Evolutionary conservation across 345 rosid species (phyloP), one percentile per base, ranked within the genome.

Genomic region (Psidium guajava): DNA sequence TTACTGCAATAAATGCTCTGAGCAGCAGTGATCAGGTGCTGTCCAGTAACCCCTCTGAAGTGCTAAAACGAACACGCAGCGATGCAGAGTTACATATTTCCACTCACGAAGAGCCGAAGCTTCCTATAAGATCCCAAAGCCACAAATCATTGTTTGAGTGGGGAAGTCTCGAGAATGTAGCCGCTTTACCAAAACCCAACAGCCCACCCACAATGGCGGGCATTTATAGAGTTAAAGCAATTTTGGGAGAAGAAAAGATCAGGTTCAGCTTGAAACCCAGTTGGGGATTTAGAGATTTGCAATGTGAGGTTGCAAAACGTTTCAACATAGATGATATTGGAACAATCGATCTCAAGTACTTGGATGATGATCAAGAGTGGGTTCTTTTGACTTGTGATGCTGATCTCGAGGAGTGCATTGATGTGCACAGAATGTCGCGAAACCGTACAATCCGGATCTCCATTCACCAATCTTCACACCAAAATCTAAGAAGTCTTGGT

Each of bases 331-430:
- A 90, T 24, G 91, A 92, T 86, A 54, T 88, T 28, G 87, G 86
- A 88, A 85, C 82, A 83, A 85, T 94, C 32, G 88, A 91, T 85
- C 93, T 94, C 75, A 92, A 93, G 89, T 94, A 93, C 86, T 83
- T 94, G 87, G 97, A 94, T 64, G 95, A 93, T 87, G 97, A 94
- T 87, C 42, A 36, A 22, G 97, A 94, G 83, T 94, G 94, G 95
- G 95, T 94, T 56, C 94, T 93, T 83, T 89, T 93, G 91, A 93
- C 94, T 36, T 93, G 97, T 74, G 94, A 94, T 84, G 93, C 91
- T 0, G 97, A 94, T 87, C 94, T 96, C 16, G 98, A 95, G 91
- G 99, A 96, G 88, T 96, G 99, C 81, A 90, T 90, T 54, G 97
- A 96, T 75, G 89, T 94, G 82, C 80, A 93, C 86, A 94, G 88